Base-by-base conservation (phyloP, 2,329 filamentous ascomycete genomes). In the Exophiala calicioides region DNA sequence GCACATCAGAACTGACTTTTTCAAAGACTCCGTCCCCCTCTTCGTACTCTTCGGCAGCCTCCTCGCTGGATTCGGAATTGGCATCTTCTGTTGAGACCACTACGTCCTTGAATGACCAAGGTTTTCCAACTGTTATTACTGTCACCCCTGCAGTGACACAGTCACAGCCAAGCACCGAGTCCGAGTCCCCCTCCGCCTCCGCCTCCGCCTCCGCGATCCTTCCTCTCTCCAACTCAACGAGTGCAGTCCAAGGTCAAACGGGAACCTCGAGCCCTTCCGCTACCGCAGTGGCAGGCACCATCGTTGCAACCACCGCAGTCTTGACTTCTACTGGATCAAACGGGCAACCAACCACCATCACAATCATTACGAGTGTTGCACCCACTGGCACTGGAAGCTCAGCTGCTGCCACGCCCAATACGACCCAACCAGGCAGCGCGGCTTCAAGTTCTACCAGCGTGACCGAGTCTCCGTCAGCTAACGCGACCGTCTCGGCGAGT, bases 11-110 rank as follows among this genome's bases (percentile, higher is more conserved):
- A 64, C 59, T 63, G 40, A 61, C 57, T 12, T 29, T 29, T 39
- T 50, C 56, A 47, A 62, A 80, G 75, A 68, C 65, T 64, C 73
- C 68, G 62, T 77, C 64, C 77, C 78, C 61, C 56, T 82, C 64
- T 77, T 76, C 66, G 61, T 80, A 66, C 60, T 74, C 65, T 60
- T 74, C 68, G 58, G 71, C 65, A 67, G 66, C 47, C 61, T 75
- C 62, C 52, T 67, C 58, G 53, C 62, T 47, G 72, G 73, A 23
- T 65, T 74, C 61, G 44, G 72, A 61, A 62, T 78, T 66, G 66
- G 68, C 40, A 44, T 76, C 52, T 68, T 73, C 65, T 57, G 68
- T 60, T 77, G 69, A 76, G 51, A 62, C 67, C 15, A 61, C 71
- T 35, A 77, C 73, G n/a, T 50, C 42, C 4, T 56, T 68, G 57